Evolutionary conservation across 257 asterid species (phyloP), one percentile per base, ranked within the genome.

Genomic region (Petunia axillaris): DNA sequence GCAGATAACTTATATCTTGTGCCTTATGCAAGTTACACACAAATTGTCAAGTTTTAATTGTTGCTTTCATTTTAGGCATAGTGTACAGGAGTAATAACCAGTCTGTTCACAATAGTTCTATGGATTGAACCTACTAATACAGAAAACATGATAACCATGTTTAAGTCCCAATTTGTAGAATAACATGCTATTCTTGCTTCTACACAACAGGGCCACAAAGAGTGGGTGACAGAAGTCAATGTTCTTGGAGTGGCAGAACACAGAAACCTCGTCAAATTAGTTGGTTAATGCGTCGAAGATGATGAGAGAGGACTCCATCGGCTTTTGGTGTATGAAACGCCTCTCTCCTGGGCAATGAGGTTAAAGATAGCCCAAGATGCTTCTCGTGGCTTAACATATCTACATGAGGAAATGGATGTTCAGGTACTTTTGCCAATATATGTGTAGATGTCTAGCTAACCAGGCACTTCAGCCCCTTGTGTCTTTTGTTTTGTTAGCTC

Each of bases 201-300:
- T 74, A 8, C 62, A 11, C 81, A 59, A 70, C 60, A 95, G 99
- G 99, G 99, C 64, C 99, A 96, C 85, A 96, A 96, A 89, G 99
- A 96, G 77, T 96, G 99, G 99, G 97, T 96, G 87, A 96, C 98
- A 6, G 99, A 96, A 86, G 99, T 96, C 64, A 94, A 96, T 74
- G 95, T 96, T 79, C 96, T 96, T 50, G 99, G 99, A 15, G 82
- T 96, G 59, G 98, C 89, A 55, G 97, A 96, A 79, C 99, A 96
- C 87, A 91, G 88, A 15, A 96, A 96, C 85, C 99, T 96, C 15
- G 99, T 96, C 76, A 94, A 92, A 79, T 93, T 96, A 62, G 54
- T 96, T 66, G 99, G 99, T 46, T 96, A 96, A 77, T 96, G 99
- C 67, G 98, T 98, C 9, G 99, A 96, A 85, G 98, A 96, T 85